Percentiles rank a stretch among this genome's conserved stretches.
Evolutionary conservation across 148 eudicot genomes (phyloP).

Genomic region (Rhododendron simsii): DNA sequence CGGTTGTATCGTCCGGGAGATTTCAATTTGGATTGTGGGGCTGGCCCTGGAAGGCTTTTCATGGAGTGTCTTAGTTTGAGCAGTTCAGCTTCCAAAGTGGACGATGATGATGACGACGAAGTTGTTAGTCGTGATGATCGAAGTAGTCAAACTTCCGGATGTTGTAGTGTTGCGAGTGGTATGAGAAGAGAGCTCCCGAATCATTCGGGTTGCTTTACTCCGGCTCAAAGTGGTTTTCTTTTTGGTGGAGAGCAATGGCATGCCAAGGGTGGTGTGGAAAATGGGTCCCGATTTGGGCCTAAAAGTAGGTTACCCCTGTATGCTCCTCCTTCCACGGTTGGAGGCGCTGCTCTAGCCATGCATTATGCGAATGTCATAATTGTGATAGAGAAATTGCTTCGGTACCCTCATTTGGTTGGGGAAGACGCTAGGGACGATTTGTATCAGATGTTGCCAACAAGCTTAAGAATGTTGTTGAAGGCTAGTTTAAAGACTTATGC

Average conservation of each 20-base stretch:
- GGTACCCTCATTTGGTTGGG: conserved; percentile 82
- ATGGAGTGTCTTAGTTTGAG: conserved; percentile 80
- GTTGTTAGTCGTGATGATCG: conserved; percentile 39
- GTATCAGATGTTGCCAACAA: conserved; percentile 85
- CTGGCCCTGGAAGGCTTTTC: conserved; percentile 82
- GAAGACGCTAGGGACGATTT: conserved; percentile 89
- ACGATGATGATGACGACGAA: conserved; percentile 34
- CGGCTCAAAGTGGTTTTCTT: conserved; percentile 25
- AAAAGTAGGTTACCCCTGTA: conserved; percentile 49
- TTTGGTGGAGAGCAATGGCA: conserved; percentile 29
- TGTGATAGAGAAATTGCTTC: conserved; percentile 74
- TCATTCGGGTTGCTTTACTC: conserved; percentile 29
- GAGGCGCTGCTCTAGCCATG: conserved; percentile 88
- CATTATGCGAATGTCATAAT: conserved; percentile 88
- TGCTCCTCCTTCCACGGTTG: conserved; percentile 65
- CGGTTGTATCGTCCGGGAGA: conserved; percentile 40
- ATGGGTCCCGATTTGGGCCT: conserved; percentile 31
- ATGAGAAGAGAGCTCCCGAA: conserved; percentile 29
- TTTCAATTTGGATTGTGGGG: conserved; percentile 61
- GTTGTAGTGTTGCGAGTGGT: conserved; percentile 36
- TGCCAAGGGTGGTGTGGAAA: conserved; percentile 14
- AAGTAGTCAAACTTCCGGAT: conserved; percentile 43
- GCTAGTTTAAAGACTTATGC: conserved; percentile 53
- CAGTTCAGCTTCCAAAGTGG: conserved; percentile 61
- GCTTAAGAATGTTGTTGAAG: conserved; percentile 59